Conservation (phyloP, 257 asterid genomes). For the Gentiana dahurica region DNA sequence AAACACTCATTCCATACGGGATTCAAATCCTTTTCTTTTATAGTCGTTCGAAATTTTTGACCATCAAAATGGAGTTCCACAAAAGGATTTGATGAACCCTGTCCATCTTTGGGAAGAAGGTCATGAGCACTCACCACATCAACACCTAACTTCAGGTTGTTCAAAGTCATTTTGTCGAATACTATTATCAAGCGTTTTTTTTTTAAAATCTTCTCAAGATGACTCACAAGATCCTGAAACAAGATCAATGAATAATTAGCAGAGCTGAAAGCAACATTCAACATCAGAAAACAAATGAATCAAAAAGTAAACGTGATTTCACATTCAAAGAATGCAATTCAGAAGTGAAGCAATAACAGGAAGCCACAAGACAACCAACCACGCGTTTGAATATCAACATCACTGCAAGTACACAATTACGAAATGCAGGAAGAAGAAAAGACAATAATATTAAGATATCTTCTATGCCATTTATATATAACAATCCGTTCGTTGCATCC, state of each 20-base stretch:
- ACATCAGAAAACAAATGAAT: too few relatives aligned
- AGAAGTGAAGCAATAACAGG: too few relatives aligned
- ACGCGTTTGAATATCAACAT: too few relatives aligned
- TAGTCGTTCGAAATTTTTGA: conserved; percentile 61
- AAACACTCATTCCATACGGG: conserved; percentile 87
- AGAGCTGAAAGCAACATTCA: not conserved
- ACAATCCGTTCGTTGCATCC: too few relatives aligned
- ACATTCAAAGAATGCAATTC: too few relatives aligned
- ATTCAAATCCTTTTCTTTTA: conserved; percentile 71
- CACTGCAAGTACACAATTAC: too few relatives aligned
- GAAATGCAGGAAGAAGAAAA: too few relatives aligned
- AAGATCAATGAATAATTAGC: not conserved
- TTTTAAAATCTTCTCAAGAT: not conserved
- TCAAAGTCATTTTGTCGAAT: conserved; percentile 28
- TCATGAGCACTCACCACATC: conserved; percentile 71
- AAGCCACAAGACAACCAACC: too few relatives aligned
- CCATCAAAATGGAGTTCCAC: conserved; percentile 76
- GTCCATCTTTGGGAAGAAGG: conserved; percentile 85
- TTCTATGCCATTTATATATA: too few relatives aligned
- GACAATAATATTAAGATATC: too few relatives aligned
- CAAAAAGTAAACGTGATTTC: too few relatives aligned
- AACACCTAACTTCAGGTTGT: conserved; percentile 70
- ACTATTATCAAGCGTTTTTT: conserved; percentile 11
- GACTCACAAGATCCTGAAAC: conserved; percentile 16
- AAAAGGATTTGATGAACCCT: conserved; percentile 76